Base-by-base conservation (phyloP, 371 early-diverging fungal genomes). In the Mucor saturninus region DNA sequence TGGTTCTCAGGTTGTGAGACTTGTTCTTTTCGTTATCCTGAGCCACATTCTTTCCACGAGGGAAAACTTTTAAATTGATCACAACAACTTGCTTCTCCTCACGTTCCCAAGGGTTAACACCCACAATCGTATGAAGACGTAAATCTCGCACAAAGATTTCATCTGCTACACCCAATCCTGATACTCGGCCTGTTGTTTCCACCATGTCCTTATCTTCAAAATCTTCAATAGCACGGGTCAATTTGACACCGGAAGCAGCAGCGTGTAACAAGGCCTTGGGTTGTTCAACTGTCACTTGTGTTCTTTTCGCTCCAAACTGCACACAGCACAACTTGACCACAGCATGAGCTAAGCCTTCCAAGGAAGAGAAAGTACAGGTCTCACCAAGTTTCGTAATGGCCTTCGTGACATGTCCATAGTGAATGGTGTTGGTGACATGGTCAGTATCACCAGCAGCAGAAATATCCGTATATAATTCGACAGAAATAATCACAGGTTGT, bases 71-170 rank as follows among this genome's bases (percentile, higher is more conserved):
- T 57, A 98, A 61, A 59, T 91, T 91, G 59, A 97, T 66, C 2
- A 94, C 71, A 7, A 98, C 91, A 1, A 91, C 86, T 70, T 98
- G 98, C 71, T 93, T 93, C 74, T 94, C 93, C 69, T 93, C 92
- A 13, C 98, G 86, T 79, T 98, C 98, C 94, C 96, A 97, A 13
- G 94, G 89, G 71, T 97, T 94, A 28, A 97, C 91, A 40, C 99
- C 99, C 59, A 98, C 91, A 54, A 98, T 94, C 15, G 94, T 88
- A 62, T 84, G 88, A 13, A 94, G 77, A 11, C 85, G 78, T 51
- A 98, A 75, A 69, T 89, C 88, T 64, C 91, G 84, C 56, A 98
- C 91, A 74, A 91, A 90, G 58, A 96, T 89, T 43, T 80, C 72
- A 62, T 81, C 81, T 14, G 73, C 70, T 8, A 62, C 60, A 13